Evolutionary conservation across 2,329 filamentous ascomycete genomes (phyloP).

Genomic region (Fusarium algeriense): DNA sequence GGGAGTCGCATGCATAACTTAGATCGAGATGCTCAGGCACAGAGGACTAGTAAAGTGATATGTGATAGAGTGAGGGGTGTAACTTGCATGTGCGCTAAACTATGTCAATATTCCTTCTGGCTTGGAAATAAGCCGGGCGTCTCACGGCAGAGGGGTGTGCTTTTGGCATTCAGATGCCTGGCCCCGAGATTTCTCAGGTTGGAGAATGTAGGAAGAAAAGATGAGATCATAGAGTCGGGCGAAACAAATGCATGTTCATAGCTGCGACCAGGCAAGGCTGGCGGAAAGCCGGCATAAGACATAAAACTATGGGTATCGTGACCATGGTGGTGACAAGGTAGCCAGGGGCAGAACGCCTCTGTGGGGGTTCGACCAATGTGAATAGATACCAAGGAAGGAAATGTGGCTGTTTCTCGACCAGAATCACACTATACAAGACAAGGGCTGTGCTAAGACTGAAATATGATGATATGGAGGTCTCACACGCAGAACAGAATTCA

Average conservation of each 20-base stretch:
- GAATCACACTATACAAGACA: conserved; percentile 6
- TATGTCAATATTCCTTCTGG: conserved; percentile 9
- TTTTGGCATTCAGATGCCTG: background rate
- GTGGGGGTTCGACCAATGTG: conserved; percentile 18
- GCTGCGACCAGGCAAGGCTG: conserved; percentile 14
- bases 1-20: conserved; percentile 14
- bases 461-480: conserved; percentile 5
- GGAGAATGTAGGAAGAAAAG: conserved; percentile 3
- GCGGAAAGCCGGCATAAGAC: conserved; percentile 15
- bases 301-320: background rate
- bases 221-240: conserved; percentile 3
- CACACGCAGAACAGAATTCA: background rate
- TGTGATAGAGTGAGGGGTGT: conserved; percentile 26
- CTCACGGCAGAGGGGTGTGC: background rate
- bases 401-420: conserved; percentile 1
- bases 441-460: background rate
- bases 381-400: conserved; percentile 5
- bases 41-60: conserved; percentile 26
- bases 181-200: conserved; percentile 12
- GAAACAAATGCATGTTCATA: background rate
- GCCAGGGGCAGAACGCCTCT: conserved; percentile 24
- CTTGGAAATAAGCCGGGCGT: conserved; percentile 14
- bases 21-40: conserved; percentile 29
- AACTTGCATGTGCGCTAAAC: conserved; percentile 7
- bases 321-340: conserved; percentile 21